These are phyloP conservation scores for Vaccinium vitisidaea DNA, from an alignment of 148 eudicot species.

Conservation along the genomic window DNA sequence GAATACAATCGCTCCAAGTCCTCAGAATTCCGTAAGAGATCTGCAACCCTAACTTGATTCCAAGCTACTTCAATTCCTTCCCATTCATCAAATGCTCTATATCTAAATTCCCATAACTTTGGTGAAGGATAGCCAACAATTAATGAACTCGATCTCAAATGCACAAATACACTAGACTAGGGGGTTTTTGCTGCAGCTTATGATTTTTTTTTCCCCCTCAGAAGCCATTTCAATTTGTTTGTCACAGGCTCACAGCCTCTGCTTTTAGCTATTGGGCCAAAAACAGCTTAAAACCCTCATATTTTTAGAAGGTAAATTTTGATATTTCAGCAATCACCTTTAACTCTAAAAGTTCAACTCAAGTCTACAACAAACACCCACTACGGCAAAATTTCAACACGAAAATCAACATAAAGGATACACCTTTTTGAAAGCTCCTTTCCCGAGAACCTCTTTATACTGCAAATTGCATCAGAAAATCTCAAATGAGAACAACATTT, in stretches of 20 bases:
- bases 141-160: background rate
- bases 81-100: constrained; percentile 86
- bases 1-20: constrained; percentile 88
- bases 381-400: background rate
- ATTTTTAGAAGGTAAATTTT: background rate
- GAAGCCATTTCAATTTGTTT: background rate
- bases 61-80: constrained; percentile 99
- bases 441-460: constrained; percentile 83
- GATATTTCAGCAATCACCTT: background rate
- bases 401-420: constrained; percentile 49
- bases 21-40: constrained; percentile 64
- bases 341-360: background rate
- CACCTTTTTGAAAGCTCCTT: constrained; percentile 99
- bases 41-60: constrained; percentile 91
- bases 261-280: background rate
- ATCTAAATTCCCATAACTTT: constrained; percentile 42
- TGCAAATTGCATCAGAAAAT: constrained; percentile 36
- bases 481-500: constrained; percentile 19
- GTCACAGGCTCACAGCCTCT: background rate
- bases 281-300: background rate
- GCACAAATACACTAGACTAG: background rate
- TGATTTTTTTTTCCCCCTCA: background rate
- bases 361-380: background rate
- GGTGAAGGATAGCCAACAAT: constrained; percentile 35
- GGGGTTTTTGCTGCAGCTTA: background rate